A percentile compares a stretch with the other conserved stretches of the same genome.
phyloP scores from a whole-genome alignment of 345 rosid genomes.

The Populus nigra region DNA sequence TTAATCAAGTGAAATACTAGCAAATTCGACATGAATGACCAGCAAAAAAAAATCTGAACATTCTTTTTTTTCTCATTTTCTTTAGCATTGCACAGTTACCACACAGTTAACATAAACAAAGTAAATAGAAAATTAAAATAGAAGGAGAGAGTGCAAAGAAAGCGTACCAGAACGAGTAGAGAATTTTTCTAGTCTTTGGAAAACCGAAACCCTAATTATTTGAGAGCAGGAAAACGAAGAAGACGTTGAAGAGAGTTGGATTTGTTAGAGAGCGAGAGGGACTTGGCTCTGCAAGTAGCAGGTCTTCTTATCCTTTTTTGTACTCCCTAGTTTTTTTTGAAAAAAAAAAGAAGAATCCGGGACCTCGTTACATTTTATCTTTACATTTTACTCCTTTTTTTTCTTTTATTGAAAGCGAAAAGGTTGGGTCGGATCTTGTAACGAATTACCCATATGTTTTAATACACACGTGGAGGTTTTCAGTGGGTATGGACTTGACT shows the following conservation, averaged over 20 bases:
- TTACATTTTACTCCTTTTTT: background rate
- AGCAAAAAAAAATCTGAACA: too few relatives aligned
- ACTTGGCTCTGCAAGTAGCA: conserved; percentile 28
- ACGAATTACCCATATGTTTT: background rate
- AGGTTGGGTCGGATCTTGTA: background rate
- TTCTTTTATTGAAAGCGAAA: background rate
- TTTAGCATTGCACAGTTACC: conserved; percentile 6
- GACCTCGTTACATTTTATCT: background rate
- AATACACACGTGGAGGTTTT: conserved; percentile 1
- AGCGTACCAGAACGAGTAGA: conserved; percentile 23
- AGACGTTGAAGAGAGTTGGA: background rate
- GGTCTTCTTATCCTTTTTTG: conserved; percentile 28
- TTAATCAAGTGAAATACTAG: conserved; percentile 17
- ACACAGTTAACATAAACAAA: conserved; percentile 5
- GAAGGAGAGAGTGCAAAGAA: background rate
- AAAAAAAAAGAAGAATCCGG: background rate
- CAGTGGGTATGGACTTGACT: background rate
- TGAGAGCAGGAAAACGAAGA: background rate
- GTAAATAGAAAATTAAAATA: conserved; percentile 6
- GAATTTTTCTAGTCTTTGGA: background rate
- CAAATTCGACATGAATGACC: background rate
- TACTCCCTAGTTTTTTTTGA: background rate
- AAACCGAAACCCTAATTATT: conserved; percentile 18
- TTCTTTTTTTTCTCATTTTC: background rate
- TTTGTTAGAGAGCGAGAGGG: background rate